Evolutionary conservation across 129 eudicot species (phyloP).

Genomic region (Chrysanthemum seticuspe): DNA sequence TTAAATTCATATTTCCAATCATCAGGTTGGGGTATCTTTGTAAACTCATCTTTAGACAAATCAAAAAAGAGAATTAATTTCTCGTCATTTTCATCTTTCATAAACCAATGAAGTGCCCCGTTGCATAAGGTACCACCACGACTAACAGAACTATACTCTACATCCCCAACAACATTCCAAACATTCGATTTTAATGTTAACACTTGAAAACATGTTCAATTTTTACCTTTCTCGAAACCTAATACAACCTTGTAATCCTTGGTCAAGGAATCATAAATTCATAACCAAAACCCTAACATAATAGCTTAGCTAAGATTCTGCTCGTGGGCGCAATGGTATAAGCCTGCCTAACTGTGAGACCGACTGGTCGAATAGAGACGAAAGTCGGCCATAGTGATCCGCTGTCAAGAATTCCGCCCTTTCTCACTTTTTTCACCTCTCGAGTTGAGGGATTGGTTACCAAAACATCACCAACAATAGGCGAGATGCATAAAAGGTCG

Average conservation of each 20-base stretch:
- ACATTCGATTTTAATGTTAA: not conserved
- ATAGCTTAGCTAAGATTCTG: not conserved
- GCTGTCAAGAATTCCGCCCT: not conserved
- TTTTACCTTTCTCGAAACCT: not conserved
- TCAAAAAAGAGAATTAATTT: constrained; percentile 8
- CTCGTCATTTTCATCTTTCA: not conserved
- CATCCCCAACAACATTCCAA: not conserved
- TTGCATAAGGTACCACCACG: not conserved
- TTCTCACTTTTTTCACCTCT: not conserved
- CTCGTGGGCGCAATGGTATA: too few relatives aligned
- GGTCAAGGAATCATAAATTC: not conserved
- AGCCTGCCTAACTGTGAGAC: too few relatives aligned
- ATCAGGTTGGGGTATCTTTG: not conserved
- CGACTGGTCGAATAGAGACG: too few relatives aligned
- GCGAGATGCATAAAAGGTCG: not conserved
- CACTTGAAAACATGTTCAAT: not conserved
- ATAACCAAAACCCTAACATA: constrained; percentile 17
- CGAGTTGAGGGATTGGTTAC: not conserved
- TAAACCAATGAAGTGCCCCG: not conserved
- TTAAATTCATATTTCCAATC: not conserved
- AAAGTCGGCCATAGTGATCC: too few relatives aligned
- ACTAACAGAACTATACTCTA: not conserved
- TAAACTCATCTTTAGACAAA: constrained; percentile 4
- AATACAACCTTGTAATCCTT: constrained; percentile 7
- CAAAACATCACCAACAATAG: not conserved